Evolutionary conservation across 2,329 filamentous ascomycete species (phyloP).

Genomic region (Scedosporium aurantiacum): DNA sequence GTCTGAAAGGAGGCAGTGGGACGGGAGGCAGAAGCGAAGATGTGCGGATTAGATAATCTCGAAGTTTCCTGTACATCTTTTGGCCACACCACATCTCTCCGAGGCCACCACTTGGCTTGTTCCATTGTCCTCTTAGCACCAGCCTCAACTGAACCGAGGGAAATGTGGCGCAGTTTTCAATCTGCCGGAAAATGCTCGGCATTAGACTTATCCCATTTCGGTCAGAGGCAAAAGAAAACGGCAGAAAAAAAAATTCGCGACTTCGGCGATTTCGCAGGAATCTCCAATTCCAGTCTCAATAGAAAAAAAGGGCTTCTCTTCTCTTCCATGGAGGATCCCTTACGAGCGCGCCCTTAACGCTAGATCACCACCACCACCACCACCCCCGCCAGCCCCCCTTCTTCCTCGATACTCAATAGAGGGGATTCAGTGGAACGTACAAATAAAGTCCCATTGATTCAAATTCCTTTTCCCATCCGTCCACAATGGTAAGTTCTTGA

Average conservation of each 20-base stretch:
- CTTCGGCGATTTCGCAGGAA: not conserved
- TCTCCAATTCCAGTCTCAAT: not conserved
- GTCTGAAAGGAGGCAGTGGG: constrained; percentile 1
- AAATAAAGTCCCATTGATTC: not conserved
- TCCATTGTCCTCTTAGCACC: not conserved
- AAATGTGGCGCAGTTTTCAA: not conserved
- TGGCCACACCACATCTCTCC: too few relatives aligned
- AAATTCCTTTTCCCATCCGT: not conserved
- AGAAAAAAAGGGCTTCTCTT: not conserved
- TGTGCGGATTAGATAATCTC: not conserved
- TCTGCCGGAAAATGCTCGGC: constrained; percentile 1
- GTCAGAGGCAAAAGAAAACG: not conserved
- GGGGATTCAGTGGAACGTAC: not conserved
- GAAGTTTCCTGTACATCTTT: not conserved
- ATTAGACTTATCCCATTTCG: not conserved
- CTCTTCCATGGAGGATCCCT: not conserved
- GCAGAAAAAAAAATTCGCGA: constrained; percentile 3
- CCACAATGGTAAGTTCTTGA: constrained; percentile 6
- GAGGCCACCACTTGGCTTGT: too few relatives aligned
- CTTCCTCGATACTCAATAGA: not conserved
- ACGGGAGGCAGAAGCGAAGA: constrained; percentile 1
- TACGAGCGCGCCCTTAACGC: not conserved
- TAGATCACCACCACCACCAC: not conserved
- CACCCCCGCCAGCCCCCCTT: not conserved
- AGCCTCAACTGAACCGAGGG: not conserved